These are phyloP conservation scores for Syncephalastrum monosporum DNA, from an alignment of 371 early-diverging fungal species.

Conservation along the genomic window DNA sequence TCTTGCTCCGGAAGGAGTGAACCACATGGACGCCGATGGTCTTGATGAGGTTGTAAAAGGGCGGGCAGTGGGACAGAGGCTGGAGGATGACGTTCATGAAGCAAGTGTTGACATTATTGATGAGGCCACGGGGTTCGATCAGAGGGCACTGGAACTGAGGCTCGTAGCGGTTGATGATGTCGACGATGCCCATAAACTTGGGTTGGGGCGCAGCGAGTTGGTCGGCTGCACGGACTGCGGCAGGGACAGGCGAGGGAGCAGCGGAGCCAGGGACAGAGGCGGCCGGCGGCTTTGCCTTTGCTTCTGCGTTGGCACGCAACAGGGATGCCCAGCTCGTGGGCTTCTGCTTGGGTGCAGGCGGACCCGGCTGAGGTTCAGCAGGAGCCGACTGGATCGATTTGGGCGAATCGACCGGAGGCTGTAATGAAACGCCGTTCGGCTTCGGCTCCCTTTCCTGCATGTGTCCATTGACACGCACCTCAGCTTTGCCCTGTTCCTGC, in stretches of 20 bases:
- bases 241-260: constrained; percentile 13
- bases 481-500: too few species aligned
- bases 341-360: constrained; percentile 43
- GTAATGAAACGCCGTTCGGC: too few species aligned
- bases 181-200: constrained; percentile 57
- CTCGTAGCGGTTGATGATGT: constrained; percentile 56
- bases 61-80: constrained; percentile 84
- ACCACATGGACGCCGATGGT: constrained; percentile 63
- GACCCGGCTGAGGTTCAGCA: constrained; percentile 12
- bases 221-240: constrained; percentile 7
- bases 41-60: constrained; percentile 84
- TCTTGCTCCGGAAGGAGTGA: constrained; percentile 71
- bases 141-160: constrained; percentile 50
- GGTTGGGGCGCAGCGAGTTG: constrained; percentile 17
- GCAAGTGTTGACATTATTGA: constrained; percentile 96
- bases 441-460: too few species aligned
- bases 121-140: constrained; percentile 87
- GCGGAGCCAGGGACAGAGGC: constrained; percentile 6
- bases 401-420: too few species aligned
- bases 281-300: constrained; percentile 9
- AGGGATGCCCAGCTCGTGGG: constrained; percentile 64
- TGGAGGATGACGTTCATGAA: constrained; percentile 96
- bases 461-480: too few species aligned
- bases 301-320: constrained; percentile 26
- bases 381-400: too few species aligned